These are phyloP conservation scores for Penicillium janthinellum DNA, from an alignment of 2,329 filamentous ascomycete species.

Conservation along the genomic window DNA sequence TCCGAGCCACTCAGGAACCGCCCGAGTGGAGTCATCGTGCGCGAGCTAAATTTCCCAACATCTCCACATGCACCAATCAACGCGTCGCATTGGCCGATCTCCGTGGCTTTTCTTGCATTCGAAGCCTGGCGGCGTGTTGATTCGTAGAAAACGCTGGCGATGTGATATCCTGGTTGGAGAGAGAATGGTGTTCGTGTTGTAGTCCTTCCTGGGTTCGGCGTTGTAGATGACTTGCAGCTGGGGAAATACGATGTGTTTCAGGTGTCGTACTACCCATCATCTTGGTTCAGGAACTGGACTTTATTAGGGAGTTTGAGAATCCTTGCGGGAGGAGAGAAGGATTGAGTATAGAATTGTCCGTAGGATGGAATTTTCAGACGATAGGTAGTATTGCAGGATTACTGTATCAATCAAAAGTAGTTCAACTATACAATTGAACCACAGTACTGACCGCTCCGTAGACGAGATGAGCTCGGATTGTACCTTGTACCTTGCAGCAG, in stretches of 20 bases:
- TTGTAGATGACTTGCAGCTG: not conserved
- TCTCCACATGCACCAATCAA: not conserved
- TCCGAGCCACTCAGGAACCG: constrained; percentile 14
- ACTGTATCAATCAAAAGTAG: not conserved
- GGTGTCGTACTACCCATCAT: not conserved
- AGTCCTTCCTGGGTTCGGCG: too few species aligned
- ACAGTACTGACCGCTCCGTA: not conserved
- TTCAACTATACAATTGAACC: not conserved
- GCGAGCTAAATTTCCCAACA: constrained; percentile 2
- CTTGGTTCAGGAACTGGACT: not conserved
- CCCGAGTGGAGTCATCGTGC: constrained; percentile 14
- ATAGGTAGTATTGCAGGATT: not conserved
- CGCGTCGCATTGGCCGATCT: not conserved
- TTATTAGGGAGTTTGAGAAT: not conserved
- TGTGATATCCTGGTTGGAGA: not conserved
- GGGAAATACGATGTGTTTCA: constrained; percentile 4
- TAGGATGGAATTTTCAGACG: not conserved
- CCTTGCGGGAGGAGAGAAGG: not conserved
- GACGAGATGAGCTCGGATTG: not conserved
- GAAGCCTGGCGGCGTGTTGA: not conserved
- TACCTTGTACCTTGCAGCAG: constrained; percentile 22
- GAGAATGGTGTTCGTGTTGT: not conserved
- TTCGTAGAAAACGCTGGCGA: not conserved
- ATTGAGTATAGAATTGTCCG: not conserved
- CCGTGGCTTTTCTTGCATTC: not conserved